A percentile compares a stretch with the other conserved stretches of the same genome.
Evolutionary conservation across 805 yeast genomes (phyloP).

Genomic region (Maudiozyma bulderi): DNA sequence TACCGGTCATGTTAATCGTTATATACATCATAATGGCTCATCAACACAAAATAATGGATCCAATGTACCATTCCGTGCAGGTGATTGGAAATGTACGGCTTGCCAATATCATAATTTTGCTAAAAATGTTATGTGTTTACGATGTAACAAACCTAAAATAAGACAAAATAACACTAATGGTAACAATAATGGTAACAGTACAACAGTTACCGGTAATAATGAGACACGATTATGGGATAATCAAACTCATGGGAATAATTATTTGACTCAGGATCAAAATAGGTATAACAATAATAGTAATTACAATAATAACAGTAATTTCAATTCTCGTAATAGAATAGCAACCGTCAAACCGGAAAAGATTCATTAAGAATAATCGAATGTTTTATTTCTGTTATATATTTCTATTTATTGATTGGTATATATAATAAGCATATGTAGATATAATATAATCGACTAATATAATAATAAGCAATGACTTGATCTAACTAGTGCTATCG

Average conservation of each 20-base stretch:
- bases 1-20: slow-evolving; percentile 4
- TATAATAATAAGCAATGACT: background rate
- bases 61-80: slow-evolving; percentile 86
- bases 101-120: slow-evolving; percentile 91
- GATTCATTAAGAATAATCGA: no score
- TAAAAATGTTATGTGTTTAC: slow-evolving; percentile 73
- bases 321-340: background rate
- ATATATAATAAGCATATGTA: background rate
- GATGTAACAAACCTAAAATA: slow-evolving; percentile 68
- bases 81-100: slow-evolving; percentile 86
- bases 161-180: slow-evolving; percentile 3
- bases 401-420: background rate
- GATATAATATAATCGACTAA: background rate
- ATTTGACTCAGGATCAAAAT: background rate
- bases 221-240: background rate
- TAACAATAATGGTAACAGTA: background rate
- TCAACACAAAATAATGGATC: slow-evolving; percentile 29
- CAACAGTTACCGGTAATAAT: background rate
- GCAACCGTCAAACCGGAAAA: no score
- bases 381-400: background rate
- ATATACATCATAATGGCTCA: slow-evolving; percentile 1
- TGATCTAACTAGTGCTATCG: no score
- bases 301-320: slow-evolving; percentile 5
- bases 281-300: slow-evolving; percentile 7
- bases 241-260: background rate